Percentiles rank a stretch among this genome's conserved stretches.
Evolutionary conservation across 352 stramenopile species (phyloP).

Genomic region (Globisporangium radiosum): DNA sequence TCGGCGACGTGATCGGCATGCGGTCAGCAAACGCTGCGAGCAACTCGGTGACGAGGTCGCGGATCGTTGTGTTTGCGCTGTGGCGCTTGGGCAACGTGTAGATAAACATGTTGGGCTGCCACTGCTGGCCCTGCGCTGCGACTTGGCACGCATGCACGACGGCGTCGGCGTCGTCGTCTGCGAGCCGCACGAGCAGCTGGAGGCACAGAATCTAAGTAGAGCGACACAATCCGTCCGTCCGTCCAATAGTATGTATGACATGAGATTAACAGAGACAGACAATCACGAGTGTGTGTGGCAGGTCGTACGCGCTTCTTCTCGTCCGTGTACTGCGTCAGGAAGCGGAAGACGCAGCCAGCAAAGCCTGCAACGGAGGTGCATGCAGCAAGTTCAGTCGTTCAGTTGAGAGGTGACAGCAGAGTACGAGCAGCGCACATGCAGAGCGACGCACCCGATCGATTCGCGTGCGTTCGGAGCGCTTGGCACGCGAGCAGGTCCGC

Average conservation of each 20-base stretch:
- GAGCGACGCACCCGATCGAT: constrained; percentile 32
- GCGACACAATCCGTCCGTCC: background rate
- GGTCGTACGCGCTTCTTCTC: constrained; percentile 43
- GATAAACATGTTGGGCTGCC: constrained; percentile 79
- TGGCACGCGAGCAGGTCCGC: constrained; percentile 42
- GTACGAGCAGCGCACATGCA: background rate
- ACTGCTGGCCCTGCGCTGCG: constrained; percentile 57
- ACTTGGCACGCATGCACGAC: constrained; percentile 52
- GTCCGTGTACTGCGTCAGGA: constrained; percentile 45
- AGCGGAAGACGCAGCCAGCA: constrained; percentile 48
- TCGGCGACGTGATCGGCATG: constrained; percentile 52
- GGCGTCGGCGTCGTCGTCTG: constrained; percentile 36
- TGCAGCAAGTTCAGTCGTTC: background rate
- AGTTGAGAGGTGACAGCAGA: background rate
- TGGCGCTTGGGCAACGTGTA: constrained; percentile 70
- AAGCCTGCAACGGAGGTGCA: constrained; percentile 27
- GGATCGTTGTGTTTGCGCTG: constrained; percentile 36
- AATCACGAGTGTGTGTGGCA: background rate
- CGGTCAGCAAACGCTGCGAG: constrained; percentile 33
- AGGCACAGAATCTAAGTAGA: constrained; percentile 42
- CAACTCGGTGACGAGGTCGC: constrained; percentile 31
- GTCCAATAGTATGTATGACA: background rate
- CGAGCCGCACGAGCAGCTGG: constrained; percentile 46
- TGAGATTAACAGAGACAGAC: too few species aligned
- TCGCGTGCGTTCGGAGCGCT: constrained; percentile 32